Evolutionary conservation across 208 protist species (phyloP).

Genomic region (Sergeia podlipaevii): DNA sequence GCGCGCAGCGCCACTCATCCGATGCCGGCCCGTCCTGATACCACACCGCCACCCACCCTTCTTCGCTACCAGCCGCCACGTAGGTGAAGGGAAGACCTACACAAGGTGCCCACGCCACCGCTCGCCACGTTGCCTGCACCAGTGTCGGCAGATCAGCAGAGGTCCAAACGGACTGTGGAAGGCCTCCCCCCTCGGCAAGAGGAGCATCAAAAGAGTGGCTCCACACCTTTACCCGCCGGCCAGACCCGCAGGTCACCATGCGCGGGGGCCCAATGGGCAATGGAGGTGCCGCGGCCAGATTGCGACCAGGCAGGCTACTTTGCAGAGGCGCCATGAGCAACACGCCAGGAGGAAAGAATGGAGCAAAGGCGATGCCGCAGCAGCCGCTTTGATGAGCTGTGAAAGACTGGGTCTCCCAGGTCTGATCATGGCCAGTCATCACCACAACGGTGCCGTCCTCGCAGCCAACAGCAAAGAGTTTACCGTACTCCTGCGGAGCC

Average conservation of each 20-base stretch:
- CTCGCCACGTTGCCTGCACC: slow-evolving; percentile 40
- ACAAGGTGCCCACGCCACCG: slow-evolving; percentile 79
- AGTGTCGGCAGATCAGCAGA: slow-evolving; percentile 36
- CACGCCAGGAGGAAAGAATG: slow-evolving; percentile 60
- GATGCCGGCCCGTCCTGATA: slow-evolving; percentile 56
- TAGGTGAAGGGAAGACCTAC: slow-evolving; percentile 78
- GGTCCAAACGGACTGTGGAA: slow-evolving; percentile 35
- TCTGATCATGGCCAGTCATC: slow-evolving; percentile 51
- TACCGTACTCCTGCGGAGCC: slow-evolving; percentile 76
- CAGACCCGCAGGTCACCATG: slow-evolving; percentile 72
- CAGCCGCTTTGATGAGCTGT: slow-evolving; percentile 47
- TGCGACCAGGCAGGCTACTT: slow-evolving; percentile 19
- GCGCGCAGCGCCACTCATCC: slow-evolving; percentile 13
- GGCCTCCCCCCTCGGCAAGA: not conserved
- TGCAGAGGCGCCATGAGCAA: slow-evolving; percentile 67
- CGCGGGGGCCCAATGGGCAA: slow-evolving; percentile 55
- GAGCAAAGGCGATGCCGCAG: slow-evolving; percentile 55
- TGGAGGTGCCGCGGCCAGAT: slow-evolving; percentile 13
- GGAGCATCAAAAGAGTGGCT: slow-evolving; percentile 25
- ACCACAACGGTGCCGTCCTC: slow-evolving; percentile 57
- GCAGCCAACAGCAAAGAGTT: slow-evolving; percentile 75
- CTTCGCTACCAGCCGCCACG: slow-evolving; percentile 71
- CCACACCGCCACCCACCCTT: slow-evolving; percentile 77
- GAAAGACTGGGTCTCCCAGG: slow-evolving; percentile 65
- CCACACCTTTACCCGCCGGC: slow-evolving; percentile 56